A percentile compares a stretch with the other conserved stretches of the same genome.
These are phyloP conservation scores for Suillus subaureus DNA, from an alignment of 768 basidiomycete species.

Conservation along the genomic window DNA sequence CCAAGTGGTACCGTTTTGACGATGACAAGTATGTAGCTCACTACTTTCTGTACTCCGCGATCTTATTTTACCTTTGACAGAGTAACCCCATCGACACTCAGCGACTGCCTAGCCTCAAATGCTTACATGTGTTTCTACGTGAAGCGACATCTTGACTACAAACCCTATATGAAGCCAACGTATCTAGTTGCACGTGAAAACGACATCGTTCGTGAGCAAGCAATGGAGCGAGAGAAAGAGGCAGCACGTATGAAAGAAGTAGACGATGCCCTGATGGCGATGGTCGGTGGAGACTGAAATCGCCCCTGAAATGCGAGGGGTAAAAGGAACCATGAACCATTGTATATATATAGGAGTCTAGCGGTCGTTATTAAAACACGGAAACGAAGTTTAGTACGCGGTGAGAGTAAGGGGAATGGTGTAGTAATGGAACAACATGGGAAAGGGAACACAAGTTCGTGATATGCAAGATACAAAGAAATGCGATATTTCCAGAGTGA, in stretches of 20 bases:
- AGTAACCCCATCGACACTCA: constrained; percentile 71
- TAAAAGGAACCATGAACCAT: constrained; percentile 2
- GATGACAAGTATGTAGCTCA: constrained; percentile 76
- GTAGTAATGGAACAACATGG: constrained; percentile 10
- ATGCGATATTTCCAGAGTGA: constrained; percentile 4
- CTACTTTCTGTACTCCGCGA: constrained; percentile 7
- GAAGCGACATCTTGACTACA: constrained; percentile 86
- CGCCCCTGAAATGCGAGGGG: constrained; percentile 8
- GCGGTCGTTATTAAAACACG: constrained; percentile 4
- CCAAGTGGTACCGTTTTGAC: constrained; percentile 91
- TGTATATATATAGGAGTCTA: constrained; percentile 7
- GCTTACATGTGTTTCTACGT: constrained; percentile 98
- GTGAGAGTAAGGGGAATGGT: constrained; percentile 5
- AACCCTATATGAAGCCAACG: constrained; percentile 65
- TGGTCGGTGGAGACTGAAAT: constrained; percentile 29
- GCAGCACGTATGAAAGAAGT: constrained; percentile 59
- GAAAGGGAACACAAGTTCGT: constrained; percentile 9
- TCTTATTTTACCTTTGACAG: constrained; percentile 36
- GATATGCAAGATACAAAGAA: constrained; percentile 9
- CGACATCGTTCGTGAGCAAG: constrained; percentile 63
- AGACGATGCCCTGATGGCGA: constrained; percentile 65
- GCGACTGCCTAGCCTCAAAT: constrained; percentile 66
- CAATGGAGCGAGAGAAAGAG: constrained; percentile 54
- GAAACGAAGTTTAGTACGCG: constrained; percentile 4
- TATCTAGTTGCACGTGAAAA: constrained; percentile 68